Conservation (phyloP, 768 basidiomycete species). For the Favolaschia claudopus region DNA sequence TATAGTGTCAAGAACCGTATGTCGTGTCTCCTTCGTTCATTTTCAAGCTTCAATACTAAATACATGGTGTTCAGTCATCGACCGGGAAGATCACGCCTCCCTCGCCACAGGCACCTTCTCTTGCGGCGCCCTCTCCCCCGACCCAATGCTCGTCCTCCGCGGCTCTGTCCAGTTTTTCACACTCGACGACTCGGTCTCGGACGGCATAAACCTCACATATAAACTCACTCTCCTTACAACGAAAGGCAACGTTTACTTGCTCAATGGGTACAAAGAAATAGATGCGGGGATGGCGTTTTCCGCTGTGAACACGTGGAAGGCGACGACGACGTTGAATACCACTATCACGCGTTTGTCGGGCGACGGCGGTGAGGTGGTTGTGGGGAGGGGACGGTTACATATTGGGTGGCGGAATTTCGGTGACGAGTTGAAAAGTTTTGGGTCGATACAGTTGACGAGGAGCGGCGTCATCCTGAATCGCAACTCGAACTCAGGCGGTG, state of each 20-base stretch:
- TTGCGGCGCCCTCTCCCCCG: conserved; percentile 20
- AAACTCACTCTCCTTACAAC: conserved; percentile 22
- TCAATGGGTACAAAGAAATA: conserved; percentile 25
- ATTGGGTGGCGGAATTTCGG: conserved; percentile 19
- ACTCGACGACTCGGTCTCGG: conserved; percentile 15
- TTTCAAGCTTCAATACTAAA: neutral
- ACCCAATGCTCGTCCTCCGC: conserved; percentile 22
- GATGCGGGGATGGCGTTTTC: conserved; percentile 19
- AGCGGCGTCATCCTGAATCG: neutral
- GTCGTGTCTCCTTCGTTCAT: neutral
- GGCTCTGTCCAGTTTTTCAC: conserved; percentile 25
- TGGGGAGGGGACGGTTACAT: conserved; percentile 18
- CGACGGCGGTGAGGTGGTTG: conserved; percentile 6
- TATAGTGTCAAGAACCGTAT: conserved; percentile 9
- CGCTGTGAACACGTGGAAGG: conserved; percentile 17
- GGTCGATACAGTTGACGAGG: neutral
- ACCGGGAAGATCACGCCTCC: conserved; percentile 13
- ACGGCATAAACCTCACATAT: conserved; percentile 18
- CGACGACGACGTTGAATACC: conserved; percentile 24
- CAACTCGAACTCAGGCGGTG: neutral
- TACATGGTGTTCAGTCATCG: conserved; percentile 3
- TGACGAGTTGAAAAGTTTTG: conserved; percentile 17
- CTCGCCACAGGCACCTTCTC: conserved; percentile 25
- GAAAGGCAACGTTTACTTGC: conserved; percentile 18
- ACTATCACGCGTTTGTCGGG: conserved; percentile 25